Evolutionary conservation across 768 basidiomycete genomes (phyloP).

Genomic region (Sarcodon sp.): DNA sequence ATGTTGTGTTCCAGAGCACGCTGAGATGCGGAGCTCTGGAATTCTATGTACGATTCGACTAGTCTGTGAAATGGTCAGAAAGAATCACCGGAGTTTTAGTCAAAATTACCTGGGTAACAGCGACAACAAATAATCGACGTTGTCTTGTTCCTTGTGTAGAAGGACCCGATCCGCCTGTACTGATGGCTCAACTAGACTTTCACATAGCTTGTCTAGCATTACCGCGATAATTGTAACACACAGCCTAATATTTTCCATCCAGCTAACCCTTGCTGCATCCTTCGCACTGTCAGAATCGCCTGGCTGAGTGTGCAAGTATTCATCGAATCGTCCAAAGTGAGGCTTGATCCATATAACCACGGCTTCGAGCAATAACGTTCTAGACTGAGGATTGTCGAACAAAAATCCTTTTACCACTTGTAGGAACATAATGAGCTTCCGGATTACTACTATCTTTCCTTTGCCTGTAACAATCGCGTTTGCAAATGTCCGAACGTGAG

Average conservation of each 20-base stretch:
- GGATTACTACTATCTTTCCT: constrained; percentile 73
- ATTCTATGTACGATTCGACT: constrained; percentile 80
- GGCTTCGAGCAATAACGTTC: constrained; percentile 72
- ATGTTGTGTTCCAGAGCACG: constrained; percentile 59
- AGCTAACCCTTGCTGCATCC: constrained; percentile 69
- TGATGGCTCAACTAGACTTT: constrained; percentile 56
- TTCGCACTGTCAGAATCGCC: constrained; percentile 54
- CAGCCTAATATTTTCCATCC: constrained; percentile 86
- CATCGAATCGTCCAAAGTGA: constrained; percentile 86
- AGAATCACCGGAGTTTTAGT: not conserved
- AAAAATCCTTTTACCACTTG: constrained; percentile 84
- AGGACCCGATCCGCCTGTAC: constrained; percentile 48
- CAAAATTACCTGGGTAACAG: constrained; percentile 67
- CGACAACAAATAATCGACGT: constrained; percentile 74
- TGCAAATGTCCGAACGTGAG: constrained; percentile 78
- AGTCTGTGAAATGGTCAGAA: constrained; percentile 32
- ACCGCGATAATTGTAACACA: constrained; percentile 82
- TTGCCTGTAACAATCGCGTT: constrained; percentile 67
- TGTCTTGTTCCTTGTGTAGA: constrained; percentile 77
- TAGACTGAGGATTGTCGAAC: constrained; percentile 72
- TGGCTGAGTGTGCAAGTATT: constrained; percentile 48
- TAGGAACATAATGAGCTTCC: constrained; percentile 90
- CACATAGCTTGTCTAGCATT: constrained; percentile 84
- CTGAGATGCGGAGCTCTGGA: constrained; percentile 52
- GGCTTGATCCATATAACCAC: constrained; percentile 93